Conservation (phyloP, 2,329 filamentous ascomycete genomes). For the Pseudogymnoascus sp. region DNA sequence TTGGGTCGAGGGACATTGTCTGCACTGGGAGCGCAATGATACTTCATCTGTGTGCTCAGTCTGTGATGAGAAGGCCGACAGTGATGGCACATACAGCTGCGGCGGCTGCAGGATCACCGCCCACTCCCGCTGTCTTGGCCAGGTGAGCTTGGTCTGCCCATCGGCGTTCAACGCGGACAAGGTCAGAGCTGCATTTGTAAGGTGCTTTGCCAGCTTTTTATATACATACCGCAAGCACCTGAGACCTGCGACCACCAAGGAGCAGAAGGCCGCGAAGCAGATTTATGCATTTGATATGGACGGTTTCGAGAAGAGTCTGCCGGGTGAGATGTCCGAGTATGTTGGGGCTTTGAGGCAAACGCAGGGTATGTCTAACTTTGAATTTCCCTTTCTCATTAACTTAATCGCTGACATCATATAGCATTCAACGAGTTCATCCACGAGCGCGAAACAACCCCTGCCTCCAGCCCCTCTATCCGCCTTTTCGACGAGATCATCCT, state of each 20-base stretch:
- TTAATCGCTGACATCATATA: constrained; percentile 39
- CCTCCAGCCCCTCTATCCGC: constrained; percentile 58
- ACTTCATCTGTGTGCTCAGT: constrained; percentile 58
- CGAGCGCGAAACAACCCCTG: constrained; percentile 61
- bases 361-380: constrained; percentile 44
- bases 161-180: constrained; percentile 56
- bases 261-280: constrained; percentile 54
- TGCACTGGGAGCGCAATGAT: constrained; percentile 58
- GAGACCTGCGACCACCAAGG: constrained; percentile 46
- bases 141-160: constrained; percentile 57
- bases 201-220: constrained; percentile 57
- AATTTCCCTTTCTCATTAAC: constrained; percentile 15
- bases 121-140: constrained; percentile 54
- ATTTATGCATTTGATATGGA: constrained; percentile 59
- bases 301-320: constrained; percentile 57
- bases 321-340: constrained; percentile 60
- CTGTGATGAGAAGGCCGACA: constrained; percentile 62
- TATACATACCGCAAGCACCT: constrained; percentile 61
- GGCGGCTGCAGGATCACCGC: constrained; percentile 52
- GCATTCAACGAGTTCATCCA: constrained; percentile 80
- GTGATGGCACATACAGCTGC: constrained; percentile 69
- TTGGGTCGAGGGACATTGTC: constrained; percentile 80
- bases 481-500: constrained; percentile 81
- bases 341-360: constrained; percentile 57
- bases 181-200: constrained; percentile 56